phyloP scores from a whole-genome alignment of 2,329 filamentous ascomycete species.

The Oidium heveae region DNA sequence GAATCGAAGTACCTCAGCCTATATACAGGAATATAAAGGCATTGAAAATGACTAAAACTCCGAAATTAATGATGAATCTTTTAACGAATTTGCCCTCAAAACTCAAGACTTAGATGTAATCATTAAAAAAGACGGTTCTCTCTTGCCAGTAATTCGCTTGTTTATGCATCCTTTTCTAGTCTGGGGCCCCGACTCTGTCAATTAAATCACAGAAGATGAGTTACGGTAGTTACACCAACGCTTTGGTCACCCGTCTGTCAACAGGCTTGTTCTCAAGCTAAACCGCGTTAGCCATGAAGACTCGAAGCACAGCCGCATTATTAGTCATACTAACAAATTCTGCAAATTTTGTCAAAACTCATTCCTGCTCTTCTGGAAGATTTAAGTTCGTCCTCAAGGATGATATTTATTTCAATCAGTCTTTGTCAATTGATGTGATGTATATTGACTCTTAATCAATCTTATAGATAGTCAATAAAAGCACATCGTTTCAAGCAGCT shows the following conservation, averaged over 20 bases:
- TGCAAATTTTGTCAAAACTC: background rate
- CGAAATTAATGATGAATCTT: background rate
- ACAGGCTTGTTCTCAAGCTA: background rate
- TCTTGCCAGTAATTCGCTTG: background rate
- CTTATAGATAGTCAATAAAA: slow-evolving; percentile 1
- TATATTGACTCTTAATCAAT: background rate
- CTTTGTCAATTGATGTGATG: slow-evolving; percentile 1
- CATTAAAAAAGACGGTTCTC: no score
- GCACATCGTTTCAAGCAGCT: background rate
- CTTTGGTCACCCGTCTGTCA: background rate
- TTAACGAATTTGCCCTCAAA: background rate
- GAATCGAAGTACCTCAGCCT: background rate
- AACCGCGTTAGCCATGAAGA: background rate
- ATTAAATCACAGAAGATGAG: background rate
- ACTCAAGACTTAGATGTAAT: background rate
- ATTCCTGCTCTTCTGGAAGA: background rate
- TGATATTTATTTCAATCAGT: slow-evolving; percentile 1
- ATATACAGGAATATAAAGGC: background rate
- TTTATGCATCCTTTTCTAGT: background rate
- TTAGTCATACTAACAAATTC: background rate
- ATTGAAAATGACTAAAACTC: background rate
- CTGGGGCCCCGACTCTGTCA: background rate
- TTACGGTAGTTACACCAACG: background rate
- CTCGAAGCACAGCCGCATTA: background rate
- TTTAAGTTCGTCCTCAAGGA: background rate